These are phyloP conservation scores for Boletus subluridellus DNA, from an alignment of 1,284 basidiomycete genomes.

Conservation along the genomic window DNA sequence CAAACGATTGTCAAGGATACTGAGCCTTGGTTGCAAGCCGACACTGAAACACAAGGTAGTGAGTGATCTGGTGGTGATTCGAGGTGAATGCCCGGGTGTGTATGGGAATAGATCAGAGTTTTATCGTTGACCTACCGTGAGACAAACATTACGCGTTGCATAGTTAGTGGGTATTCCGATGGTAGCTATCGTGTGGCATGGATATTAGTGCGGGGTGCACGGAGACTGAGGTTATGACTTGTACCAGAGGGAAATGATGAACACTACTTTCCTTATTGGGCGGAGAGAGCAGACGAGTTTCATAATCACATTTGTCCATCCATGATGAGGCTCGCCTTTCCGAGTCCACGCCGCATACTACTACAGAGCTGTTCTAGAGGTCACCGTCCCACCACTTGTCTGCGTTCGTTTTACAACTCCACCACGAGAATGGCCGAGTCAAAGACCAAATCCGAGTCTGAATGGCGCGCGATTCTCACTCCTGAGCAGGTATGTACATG, in stretches of 20 bases:
- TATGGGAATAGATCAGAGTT: too few species aligned
- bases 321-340: not conserved
- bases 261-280: not conserved
- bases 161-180: too few species aligned
- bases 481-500: conserved; percentile 66
- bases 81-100: too few species aligned
- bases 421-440: conserved; percentile 22
- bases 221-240: not conserved
- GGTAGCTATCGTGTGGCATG: not conserved
- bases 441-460: conserved; percentile 63
- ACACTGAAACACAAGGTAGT: too few species aligned
- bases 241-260: not conserved
- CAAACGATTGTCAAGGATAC: too few species aligned
- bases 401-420: conserved; percentile 8
- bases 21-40: too few species aligned
- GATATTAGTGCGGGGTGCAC: not conserved
- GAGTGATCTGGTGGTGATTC: too few species aligned
- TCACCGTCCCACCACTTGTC: not conserved
- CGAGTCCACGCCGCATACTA: not conserved
- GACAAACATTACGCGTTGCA: too few species aligned
- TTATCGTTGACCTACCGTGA: too few species aligned
- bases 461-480: conserved; percentile 82
- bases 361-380: not conserved
- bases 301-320: not conserved
- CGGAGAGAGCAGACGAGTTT: not conserved